Conservation (phyloP, 2,329 filamentous ascomycete species). For the Metarhizium anisopliae region DNA sequence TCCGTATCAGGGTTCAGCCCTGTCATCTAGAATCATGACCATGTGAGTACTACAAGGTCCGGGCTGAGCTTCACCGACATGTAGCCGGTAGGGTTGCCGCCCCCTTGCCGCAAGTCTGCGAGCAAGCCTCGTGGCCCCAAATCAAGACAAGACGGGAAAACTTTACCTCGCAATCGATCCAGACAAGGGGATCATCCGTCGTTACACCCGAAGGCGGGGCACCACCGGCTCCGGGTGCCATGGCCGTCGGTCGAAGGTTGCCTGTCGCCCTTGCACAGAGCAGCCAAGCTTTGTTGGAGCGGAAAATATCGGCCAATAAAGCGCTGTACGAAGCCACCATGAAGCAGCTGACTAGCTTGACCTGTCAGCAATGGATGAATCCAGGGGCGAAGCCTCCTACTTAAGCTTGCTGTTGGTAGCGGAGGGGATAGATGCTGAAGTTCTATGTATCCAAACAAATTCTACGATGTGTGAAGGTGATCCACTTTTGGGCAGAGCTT, state of each 20-base stretch:
- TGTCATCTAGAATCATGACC: conserved; percentile 61
- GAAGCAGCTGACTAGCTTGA: not conserved
- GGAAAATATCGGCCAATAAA: not conserved
- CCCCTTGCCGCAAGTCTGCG: too few relatives aligned
- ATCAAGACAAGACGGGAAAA: not conserved
- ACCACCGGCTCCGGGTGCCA: not conserved
- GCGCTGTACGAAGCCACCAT: not conserved
- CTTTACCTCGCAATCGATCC: conserved; percentile 64
- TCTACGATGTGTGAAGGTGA: not conserved
- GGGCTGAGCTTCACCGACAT: not conserved
- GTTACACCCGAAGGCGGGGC: not conserved
- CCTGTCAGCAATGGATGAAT: not conserved
- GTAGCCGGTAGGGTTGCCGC: not conserved
- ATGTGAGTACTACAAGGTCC: not conserved
- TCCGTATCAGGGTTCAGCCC: conserved; percentile 61
- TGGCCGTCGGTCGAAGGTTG: not conserved
- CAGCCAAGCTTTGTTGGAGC: not conserved
- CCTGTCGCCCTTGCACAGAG: not conserved
- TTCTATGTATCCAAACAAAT: not conserved
- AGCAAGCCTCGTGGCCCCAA: too few relatives aligned
- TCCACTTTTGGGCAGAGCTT: not conserved
- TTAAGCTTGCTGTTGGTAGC: not conserved
- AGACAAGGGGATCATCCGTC: conserved; percentile 58
- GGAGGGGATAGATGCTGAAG: not conserved
- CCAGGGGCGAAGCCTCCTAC: not conserved